These are phyloP conservation scores for Caryopteris hybrid DNA, from an alignment of 305 asterid species.

Conservation along the genomic window DNA sequence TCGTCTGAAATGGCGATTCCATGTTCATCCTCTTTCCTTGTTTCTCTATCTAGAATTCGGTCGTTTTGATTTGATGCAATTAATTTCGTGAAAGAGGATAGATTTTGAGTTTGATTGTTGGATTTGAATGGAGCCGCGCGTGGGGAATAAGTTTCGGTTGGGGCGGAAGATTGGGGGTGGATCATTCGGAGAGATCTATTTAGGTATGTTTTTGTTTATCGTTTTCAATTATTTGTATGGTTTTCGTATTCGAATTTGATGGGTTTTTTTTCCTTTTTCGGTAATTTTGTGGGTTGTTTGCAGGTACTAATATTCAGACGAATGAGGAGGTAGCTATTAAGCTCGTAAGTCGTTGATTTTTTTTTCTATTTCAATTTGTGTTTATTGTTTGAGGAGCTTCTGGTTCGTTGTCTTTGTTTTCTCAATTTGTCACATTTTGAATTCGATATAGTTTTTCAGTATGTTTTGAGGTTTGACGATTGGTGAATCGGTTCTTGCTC, in stretches of 20 bases:
- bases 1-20: slow-evolving; percentile 18
- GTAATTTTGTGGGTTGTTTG: slow-evolving; percentile 6
- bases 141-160: slow-evolving; percentile 77
- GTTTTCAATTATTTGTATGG: background rate
- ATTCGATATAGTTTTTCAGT: slow-evolving; percentile 5
- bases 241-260: slow-evolving; percentile 7
- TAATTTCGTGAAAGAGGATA: background rate
- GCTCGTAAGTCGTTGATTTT: slow-evolving; percentile 54
- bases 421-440: background rate
- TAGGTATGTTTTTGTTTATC: slow-evolving; percentile 37
- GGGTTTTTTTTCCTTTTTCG: background rate
- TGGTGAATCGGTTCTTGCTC: slow-evolving; percentile 1
- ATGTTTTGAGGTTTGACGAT: background rate
- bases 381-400: background rate
- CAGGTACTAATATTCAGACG: slow-evolving; percentile 89
- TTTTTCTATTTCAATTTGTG: background rate
- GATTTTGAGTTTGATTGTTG: slow-evolving; percentile 13
- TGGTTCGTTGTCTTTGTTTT: slow-evolving; percentile 6
- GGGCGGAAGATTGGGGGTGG: slow-evolving; percentile 97
- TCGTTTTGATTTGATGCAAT: slow-evolving; percentile 9
- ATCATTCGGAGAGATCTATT: slow-evolving; percentile 89
- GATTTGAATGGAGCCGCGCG: slow-evolving; percentile 79
- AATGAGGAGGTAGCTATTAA: slow-evolving; percentile 93
- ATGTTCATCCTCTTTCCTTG: background rate
- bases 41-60: slow-evolving; percentile 14